Conservation (phyloP, 73 alveolate species). For the Paramecium primaurelia region DNA sequence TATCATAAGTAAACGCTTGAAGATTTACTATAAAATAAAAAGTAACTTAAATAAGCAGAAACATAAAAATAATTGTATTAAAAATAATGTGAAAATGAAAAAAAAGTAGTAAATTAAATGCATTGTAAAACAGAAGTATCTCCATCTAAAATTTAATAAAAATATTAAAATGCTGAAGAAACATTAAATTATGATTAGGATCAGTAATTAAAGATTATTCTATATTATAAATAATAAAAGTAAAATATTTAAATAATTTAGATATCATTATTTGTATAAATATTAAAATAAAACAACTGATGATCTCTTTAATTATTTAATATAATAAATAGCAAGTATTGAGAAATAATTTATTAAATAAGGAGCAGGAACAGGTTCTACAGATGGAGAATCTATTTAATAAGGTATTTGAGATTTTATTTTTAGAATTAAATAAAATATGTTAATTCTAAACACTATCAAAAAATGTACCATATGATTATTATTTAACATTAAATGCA, state of each 20-base stretch:
- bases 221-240: conserved; percentile 39
- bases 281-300: neutral
- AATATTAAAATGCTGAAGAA: neutral
- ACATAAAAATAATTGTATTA: neutral
- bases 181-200: neutral
- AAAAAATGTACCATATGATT: conserved; percentile 37
- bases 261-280: conserved; percentile 11
- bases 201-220: neutral
- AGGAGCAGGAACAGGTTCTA: neutral
- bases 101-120: neutral
- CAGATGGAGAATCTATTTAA: conserved; percentile 14
- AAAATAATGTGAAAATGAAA: neutral
- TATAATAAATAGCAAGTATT: neutral
- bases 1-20: neutral
- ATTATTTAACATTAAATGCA: neutral
- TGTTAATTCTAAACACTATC: conserved; percentile 11
- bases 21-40: neutral
- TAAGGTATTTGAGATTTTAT: neutral
- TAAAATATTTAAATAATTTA: neutral
- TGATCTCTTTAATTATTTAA: conserved; percentile 20
- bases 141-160: neutral
- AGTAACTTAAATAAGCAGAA: neutral
- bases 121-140: neutral
- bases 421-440: conserved; percentile 25
- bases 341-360: neutral